These are phyloP conservation scores for Hydrangea macrophylla DNA, from an alignment of 148 eudicot genomes.

Conservation along the genomic window DNA sequence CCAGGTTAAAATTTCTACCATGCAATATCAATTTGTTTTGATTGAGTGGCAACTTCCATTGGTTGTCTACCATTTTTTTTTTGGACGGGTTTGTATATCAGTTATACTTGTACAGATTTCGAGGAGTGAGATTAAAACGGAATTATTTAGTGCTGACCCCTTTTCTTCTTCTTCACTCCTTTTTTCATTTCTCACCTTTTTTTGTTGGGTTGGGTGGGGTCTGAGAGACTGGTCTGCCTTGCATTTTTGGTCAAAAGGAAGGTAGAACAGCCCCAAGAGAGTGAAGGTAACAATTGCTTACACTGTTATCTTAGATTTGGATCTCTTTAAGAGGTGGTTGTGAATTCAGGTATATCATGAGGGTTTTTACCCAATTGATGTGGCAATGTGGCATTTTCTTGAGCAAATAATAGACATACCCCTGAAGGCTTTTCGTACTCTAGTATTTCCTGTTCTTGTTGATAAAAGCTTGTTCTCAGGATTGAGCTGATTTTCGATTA, in stretches of 20 bases:
- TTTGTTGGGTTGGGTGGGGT: too few species aligned
- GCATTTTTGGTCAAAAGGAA: not conserved
- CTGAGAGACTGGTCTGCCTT: too few species aligned
- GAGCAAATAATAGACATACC: not conserved
- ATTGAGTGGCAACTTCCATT: not conserved
- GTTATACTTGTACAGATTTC: not conserved
- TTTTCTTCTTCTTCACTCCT: not conserved
- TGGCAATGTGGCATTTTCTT: not conserved
- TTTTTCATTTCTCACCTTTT: not conserved
- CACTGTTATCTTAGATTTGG: not conserved
- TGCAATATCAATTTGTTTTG: not conserved
- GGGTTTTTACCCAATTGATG: not conserved
- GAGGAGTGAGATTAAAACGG: not conserved
- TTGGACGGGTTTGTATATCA: not conserved
- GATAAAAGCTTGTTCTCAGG: not conserved
- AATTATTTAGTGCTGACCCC: too few species aligned
- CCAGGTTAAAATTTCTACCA: conserved; percentile 44
- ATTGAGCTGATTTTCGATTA: conserved; percentile 13
- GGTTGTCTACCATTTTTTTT: not conserved
- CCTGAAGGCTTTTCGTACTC: not conserved
- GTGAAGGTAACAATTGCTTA: not conserved
- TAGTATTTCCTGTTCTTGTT: not conserved
- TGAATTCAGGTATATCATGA: not conserved
- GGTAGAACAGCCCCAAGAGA: not conserved
- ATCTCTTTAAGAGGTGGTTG: not conserved